A percentile compares a stretch with the other conserved stretches of the same genome.
Evolutionary conservation across 345 rosid species (phyloP).

Genomic region (Boechera divaricarpa): DNA sequence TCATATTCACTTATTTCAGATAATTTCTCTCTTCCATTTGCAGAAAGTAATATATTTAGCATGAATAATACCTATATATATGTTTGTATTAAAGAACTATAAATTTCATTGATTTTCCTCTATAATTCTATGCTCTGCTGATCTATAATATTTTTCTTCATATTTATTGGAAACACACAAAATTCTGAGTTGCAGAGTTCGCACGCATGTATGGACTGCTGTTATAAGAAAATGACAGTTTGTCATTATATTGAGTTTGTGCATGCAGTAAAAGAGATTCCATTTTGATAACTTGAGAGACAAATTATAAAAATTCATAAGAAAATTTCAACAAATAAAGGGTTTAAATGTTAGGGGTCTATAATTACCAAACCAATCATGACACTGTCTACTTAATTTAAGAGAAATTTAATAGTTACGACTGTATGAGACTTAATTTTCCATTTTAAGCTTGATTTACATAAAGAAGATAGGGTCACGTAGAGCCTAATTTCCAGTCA

Average conservation of each 20-base stretch:
- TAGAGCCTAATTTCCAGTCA: slow-evolving; percentile 32
- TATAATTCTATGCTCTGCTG: neutral
- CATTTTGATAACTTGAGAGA: neutral
- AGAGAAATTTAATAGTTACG: neutral
- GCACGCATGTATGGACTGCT: slow-evolving; percentile 37
- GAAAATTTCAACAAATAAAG: neutral
- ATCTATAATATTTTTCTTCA: neutral
- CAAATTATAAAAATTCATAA: neutral
- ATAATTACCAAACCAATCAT: slow-evolving; percentile 4
- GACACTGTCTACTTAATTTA: neutral
- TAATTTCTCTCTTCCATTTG: neutral
- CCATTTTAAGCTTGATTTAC: neutral
- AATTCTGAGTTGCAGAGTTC: slow-evolving; percentile 18
- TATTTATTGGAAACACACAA: neutral
- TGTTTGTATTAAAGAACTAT: neutral
- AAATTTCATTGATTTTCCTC: neutral
- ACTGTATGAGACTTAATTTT: neutral
- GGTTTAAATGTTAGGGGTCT: neutral
- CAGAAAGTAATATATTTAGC: neutral
- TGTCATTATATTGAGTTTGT: slow-evolving; percentile 26
- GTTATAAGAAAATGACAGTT: slow-evolving; percentile 41
- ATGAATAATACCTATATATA: neutral
- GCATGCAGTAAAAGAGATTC: slow-evolving; percentile 42
- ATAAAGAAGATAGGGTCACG: slow-evolving; percentile 17
- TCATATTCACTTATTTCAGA: neutral